Conservation (phyloP, 2,329 filamentous ascomycete genomes). For the Delphinella strobiligena region DNA sequence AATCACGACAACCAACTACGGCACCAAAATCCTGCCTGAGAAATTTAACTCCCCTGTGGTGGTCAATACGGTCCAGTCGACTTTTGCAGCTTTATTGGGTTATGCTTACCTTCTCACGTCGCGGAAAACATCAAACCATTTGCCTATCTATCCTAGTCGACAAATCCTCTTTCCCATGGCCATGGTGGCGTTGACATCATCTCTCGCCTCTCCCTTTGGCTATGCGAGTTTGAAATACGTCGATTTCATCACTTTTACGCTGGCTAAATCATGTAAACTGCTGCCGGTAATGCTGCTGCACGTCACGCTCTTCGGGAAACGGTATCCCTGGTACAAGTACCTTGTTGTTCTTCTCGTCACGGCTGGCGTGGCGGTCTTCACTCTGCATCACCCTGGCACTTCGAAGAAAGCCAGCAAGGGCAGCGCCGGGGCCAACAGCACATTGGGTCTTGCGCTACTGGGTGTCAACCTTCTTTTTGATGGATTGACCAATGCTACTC, state of each 20-base stretch:
- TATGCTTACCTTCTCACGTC: slow-evolving; percentile 63
- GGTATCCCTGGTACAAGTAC: slow-evolving; percentile 95
- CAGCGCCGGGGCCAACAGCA: slow-evolving; percentile 41
- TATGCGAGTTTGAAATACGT: slow-evolving; percentile 88
- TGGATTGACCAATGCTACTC: slow-evolving; percentile 88
- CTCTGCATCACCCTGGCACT: slow-evolving; percentile 64
- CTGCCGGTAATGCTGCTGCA: slow-evolving; percentile 98
- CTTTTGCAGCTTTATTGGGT: slow-evolving; percentile 74
- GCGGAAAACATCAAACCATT: slow-evolving; percentile 30
- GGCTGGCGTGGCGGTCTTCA: slow-evolving; percentile 86
- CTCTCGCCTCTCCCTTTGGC: slow-evolving; percentile 87
- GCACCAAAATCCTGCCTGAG: slow-evolving; percentile 46
- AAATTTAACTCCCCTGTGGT: slow-evolving; percentile 91
- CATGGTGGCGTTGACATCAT: slow-evolving; percentile 76
- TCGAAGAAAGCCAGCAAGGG: slow-evolving; percentile 25
- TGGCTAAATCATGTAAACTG: slow-evolving; percentile 96
- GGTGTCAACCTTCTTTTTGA: slow-evolving; percentile 89
- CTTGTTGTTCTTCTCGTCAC: slow-evolving; percentile 85
- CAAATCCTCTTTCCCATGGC: slow-evolving; percentile 66
- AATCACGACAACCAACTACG: slow-evolving; percentile 85
- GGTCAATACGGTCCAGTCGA: slow-evolving; percentile 89
- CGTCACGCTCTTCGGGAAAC: slow-evolving; percentile 76
- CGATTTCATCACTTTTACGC: slow-evolving; percentile 95
- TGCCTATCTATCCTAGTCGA: slow-evolving; percentile 63
- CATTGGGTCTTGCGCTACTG: slow-evolving; percentile 73